Evolutionary conservation across 2,329 filamentous ascomycete species (phyloP), one percentile per base, ranked within the genome.

Genomic region (Neurospora crassa): DNA sequence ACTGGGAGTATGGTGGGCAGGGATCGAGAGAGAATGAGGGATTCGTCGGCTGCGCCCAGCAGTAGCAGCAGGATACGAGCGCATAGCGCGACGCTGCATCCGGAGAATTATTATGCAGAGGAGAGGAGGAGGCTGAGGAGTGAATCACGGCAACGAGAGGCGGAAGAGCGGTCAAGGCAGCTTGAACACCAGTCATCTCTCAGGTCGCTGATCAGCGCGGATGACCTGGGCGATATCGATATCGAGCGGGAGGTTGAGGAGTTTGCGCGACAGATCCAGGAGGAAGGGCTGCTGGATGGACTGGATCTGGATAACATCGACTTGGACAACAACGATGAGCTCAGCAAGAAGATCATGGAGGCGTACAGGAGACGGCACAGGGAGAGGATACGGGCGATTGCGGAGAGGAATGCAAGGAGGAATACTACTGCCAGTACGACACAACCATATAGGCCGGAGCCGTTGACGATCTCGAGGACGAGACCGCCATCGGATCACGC

Each of bases 161-260:
- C 83, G 80, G 76, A 80, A 74, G 77, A 78, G 73, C 80, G 82
- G 68, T 79, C 81, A 29, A 83, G 91, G 68, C 90, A 90, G 69
- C 85, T 97, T 68, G 93, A 96, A 78, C 95, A 97, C 78, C 95
- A 98, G 82, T 91, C 93, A 0, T 97, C 94, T 72, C 83, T 98
- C 74, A 86, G 94, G 70, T 97, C 92, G 11, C 82, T 98, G 72
- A 89, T 98, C 72, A 94, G 92, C 77, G 88, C 90, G 5, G 92
- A 91, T 0, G 91, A 94, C 73, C 85, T 92, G 71, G 92, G 92
- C 75, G 89, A 91, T 67, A 87, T 89, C 24, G 91, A 95, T 75
- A 90, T 97, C 76, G 92, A 97, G 78, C 89, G 92, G 72, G 94
- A 97, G 78, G 96, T 97, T 72, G 88, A 96, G 75, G 93, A 96